Percentiles rank a stretch among this genome's conserved stretches.
phyloP scores from a whole-genome alignment of 495 filamentous ascomycete species.

The Podospora pseudoanserina region DNA sequence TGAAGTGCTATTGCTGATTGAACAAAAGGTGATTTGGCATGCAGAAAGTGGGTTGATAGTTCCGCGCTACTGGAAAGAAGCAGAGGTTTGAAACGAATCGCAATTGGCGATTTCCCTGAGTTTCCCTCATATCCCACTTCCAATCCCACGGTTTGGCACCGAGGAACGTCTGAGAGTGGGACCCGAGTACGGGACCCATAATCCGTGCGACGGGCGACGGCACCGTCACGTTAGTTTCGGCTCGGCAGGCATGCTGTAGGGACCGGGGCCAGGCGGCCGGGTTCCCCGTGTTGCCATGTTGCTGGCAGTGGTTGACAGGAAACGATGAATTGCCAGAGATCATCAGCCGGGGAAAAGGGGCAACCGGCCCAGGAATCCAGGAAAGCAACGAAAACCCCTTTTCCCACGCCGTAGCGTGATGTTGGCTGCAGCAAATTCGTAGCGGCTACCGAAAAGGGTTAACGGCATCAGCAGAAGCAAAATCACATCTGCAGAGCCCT shows the following conservation, averaged over 20 bases:
- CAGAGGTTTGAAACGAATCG: neutral
- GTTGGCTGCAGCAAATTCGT: neutral
- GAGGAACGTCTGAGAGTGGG: neutral
- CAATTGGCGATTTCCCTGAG: neutral
- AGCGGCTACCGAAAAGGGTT: neutral
- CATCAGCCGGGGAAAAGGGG: neutral
- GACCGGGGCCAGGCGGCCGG: neutral
- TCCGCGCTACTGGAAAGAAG: neutral
- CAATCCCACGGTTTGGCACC: neutral
- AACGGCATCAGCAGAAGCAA: neutral
- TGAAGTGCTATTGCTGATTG: neutral
- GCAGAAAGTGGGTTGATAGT: neutral
- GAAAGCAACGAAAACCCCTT: no score
- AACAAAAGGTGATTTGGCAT: neutral
- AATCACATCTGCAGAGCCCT: neutral
- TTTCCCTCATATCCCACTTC: neutral
- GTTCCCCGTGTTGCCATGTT: neutral
- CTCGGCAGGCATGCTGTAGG: neutral
- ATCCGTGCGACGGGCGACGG: neutral
- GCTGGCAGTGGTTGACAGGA: neutral
- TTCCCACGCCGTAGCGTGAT: neutral
- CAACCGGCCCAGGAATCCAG: neutral
- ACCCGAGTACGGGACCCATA: neutral
- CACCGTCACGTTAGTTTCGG: neutral
- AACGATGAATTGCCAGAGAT: neutral